Percentiles rank a stretch among this genome's conserved stretches.
phyloP scores from a whole-genome alignment of 176 grass and related monocot species.

The Oryza longistaminata region DNA sequence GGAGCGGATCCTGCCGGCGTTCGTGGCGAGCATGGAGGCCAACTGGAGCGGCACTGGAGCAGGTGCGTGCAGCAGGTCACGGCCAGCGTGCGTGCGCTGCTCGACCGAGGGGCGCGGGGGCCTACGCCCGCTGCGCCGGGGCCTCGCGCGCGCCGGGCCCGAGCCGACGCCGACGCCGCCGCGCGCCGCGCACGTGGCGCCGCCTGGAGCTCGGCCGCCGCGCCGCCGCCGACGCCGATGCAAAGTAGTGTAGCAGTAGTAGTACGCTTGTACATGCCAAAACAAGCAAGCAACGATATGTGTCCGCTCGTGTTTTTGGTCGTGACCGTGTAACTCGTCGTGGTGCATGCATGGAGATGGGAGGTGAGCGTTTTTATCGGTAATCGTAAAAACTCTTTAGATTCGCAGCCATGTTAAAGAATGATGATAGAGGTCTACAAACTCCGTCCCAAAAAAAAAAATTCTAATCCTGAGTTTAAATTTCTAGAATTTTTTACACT shows the following conservation, averaged over 20 bases:
- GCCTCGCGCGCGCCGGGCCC: slow-evolving; percentile 29
- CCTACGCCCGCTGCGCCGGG: slow-evolving; percentile 56
- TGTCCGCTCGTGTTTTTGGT: not conserved
- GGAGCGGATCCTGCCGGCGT: slow-evolving; percentile 57
- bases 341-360: not conserved
- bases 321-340: not conserved
- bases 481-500: no score
- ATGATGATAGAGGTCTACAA: no score
- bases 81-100: slow-evolving; percentile 58
- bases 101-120: slow-evolving; percentile 50
- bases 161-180: slow-evolving; percentile 22
- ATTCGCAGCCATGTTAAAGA: no score
- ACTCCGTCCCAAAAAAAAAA: no score
- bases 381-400: no score
- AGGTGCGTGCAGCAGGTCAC: slow-evolving; percentile 78
- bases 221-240: not conserved
- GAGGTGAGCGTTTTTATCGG: no score
- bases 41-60: slow-evolving; percentile 88
- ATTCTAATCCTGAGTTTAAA: no score
- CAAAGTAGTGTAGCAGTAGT: not conserved
- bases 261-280: not conserved
- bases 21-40: slow-evolving; percentile 61
- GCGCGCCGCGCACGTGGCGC: slow-evolving; percentile 56
- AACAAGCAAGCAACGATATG: no score
- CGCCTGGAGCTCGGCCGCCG: slow-evolving; percentile 50